A percentile compares a stretch with the other conserved stretches of the same genome.
These are phyloP conservation scores for Hanseniaspora vineae DNA, from an alignment of 805 yeast genomes.

Conservation along the genomic window DNA sequence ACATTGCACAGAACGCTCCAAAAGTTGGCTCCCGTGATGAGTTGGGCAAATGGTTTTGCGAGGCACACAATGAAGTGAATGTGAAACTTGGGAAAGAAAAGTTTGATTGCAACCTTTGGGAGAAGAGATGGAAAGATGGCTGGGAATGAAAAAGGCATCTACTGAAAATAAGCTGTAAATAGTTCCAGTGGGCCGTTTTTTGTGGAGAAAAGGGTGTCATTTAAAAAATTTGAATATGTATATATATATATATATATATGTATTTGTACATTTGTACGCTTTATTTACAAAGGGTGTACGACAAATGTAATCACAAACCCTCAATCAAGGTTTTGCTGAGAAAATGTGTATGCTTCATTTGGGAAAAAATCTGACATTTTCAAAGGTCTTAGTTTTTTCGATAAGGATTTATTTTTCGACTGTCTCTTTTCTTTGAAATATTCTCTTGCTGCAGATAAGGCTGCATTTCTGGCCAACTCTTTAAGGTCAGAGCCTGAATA, in stretches of 20 bases:
- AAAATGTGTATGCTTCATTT: not conserved
- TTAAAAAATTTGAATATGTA: no score
- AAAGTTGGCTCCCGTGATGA: conserved; percentile 55
- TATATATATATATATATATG: no score
- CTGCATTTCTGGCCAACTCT: conserved; percentile 89
- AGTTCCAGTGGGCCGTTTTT: not conserved
- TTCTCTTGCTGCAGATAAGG: conserved; percentile 78
- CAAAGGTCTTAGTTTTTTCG: conserved; percentile 1
- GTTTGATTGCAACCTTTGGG: conserved; percentile 86
- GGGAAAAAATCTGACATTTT: conserved; percentile 1
- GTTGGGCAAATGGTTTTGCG: conserved; percentile 84
- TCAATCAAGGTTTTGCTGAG: not conserved
- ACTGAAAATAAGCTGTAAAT: not conserved
- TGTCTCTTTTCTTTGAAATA: conserved; percentile 50
- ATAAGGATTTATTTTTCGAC: conserved; percentile 2
- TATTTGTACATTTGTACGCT: no score
- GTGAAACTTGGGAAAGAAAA: conserved; percentile 69
- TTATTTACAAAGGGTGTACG: no score
- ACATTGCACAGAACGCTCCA: conserved; percentile 42
- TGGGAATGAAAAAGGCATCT: conserved; percentile 44
- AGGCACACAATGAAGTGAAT: conserved; percentile 92
- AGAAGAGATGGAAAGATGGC: conserved; percentile 88
- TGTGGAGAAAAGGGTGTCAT: no score
- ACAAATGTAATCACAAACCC: no score
- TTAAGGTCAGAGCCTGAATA: conserved; percentile 84